Percentiles rank a stretch among this genome's conserved stretches.
Conservation (phyloP, 192 early-diverging fungal genomes). For the Rhizoclosmatium globosum region DNA sequence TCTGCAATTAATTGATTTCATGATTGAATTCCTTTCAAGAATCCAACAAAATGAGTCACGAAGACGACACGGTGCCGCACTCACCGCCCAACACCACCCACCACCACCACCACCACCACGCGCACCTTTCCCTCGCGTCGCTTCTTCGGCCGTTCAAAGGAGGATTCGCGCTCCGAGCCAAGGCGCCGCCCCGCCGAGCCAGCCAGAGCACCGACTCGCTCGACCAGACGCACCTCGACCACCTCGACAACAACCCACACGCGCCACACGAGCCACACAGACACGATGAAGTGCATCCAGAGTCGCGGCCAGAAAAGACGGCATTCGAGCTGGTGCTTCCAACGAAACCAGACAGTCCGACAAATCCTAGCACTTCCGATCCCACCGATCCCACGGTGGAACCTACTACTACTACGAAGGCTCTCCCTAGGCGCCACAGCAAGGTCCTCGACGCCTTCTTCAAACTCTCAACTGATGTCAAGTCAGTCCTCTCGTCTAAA, state of each 20-base stretch:
- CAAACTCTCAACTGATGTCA: not conserved
- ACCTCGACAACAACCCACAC: not conserved
- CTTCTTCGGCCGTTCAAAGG: too few relatives aligned
- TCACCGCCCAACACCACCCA: constrained; percentile 1
- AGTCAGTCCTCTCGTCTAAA: not conserved
- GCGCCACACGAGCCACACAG: not conserved
- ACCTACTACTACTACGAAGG: not conserved
- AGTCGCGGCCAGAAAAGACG: not conserved
- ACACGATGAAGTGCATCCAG: not conserved
- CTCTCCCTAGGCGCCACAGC: not conserved
- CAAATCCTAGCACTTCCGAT: not conserved
- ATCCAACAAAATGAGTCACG: too few relatives aligned
- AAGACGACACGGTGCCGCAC: too few relatives aligned
- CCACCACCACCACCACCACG: not conserved
- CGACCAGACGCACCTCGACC: not conserved
- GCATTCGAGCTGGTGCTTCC: not conserved
- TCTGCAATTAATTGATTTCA: too few relatives aligned
- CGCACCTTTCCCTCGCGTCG: not conserved
- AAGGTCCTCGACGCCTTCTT: constrained; percentile 4
- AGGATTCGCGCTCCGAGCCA: too few relatives aligned
- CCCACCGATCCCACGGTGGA: not conserved
- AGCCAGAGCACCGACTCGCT: too few relatives aligned
- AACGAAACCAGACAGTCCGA: not conserved
- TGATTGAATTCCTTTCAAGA: too few relatives aligned
- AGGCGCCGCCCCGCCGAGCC: too few relatives aligned